Percentiles rank a stretch among this genome's conserved stretches.
phyloP scores from a whole-genome alignment of 441 rosid species.

The Theobroma grandiflorum region DNA sequence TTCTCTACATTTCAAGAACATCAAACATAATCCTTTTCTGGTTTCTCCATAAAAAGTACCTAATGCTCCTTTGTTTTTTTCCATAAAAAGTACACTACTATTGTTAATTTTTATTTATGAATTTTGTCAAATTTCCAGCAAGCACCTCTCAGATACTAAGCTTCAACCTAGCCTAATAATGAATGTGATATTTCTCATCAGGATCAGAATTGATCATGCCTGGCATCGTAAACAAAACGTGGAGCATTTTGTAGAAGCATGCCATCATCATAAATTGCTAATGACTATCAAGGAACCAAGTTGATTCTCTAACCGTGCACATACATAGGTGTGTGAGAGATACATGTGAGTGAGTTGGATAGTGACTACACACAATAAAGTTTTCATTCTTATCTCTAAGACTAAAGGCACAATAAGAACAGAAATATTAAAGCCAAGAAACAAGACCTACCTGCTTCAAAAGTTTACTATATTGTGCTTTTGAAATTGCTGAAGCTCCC shows the following conservation, averaged over 20 bases:
- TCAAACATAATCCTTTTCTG: neutral
- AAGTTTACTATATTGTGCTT: constrained; percentile 45
- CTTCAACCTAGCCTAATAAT: constrained; percentile 10
- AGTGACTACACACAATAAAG: neutral
- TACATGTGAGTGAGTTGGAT: neutral
- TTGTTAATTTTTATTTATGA: neutral
- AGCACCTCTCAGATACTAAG: neutral
- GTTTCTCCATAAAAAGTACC: neutral
- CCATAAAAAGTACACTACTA: neutral
- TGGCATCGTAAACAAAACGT: neutral
- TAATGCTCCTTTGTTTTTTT: neutral
- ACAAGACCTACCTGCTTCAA: constrained; percentile 45
- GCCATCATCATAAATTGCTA: neutral
- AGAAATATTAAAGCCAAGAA: neutral
- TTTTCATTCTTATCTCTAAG: neutral
- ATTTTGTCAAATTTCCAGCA: neutral
- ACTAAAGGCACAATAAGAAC: neutral
- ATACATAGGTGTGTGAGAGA: neutral
- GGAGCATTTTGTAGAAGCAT: neutral
- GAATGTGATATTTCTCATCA: neutral
- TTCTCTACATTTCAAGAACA: neutral
- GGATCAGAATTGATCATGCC: neutral
- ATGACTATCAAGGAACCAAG: neutral
- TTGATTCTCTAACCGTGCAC: neutral
- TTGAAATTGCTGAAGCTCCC: constrained; percentile 41